phyloP scores from a whole-genome alignment of 1,139 yeast species.

The Yamadazyma triangularis region DNA sequence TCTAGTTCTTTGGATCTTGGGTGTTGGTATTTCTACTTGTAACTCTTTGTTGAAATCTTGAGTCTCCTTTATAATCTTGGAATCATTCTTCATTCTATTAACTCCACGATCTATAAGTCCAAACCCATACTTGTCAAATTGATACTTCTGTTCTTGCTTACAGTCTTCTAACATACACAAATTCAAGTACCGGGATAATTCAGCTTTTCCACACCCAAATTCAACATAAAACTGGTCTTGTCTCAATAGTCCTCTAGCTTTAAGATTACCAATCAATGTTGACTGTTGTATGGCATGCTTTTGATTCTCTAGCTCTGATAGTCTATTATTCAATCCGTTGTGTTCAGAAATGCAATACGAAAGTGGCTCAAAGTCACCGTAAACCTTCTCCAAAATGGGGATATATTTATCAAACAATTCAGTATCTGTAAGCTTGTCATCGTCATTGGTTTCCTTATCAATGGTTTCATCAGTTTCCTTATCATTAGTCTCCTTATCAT shows the following conservation, averaged over 20 bases:
- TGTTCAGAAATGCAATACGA: slow-evolving; percentile 16
- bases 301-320: slow-evolving; percentile 39
- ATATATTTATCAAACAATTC: slow-evolving; percentile 23
- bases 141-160: neutral
- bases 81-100: slow-evolving; percentile 74
- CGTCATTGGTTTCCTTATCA: slow-evolving; percentile 10
- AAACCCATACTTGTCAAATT: slow-evolving; percentile 33
- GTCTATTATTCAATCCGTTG: slow-evolving; percentile 29
- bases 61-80: slow-evolving; percentile 57
- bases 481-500: slow-evolving; percentile 11
- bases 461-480: slow-evolving; percentile 7
- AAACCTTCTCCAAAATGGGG: slow-evolving; percentile 18
- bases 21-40: slow-evolving; percentile 18
- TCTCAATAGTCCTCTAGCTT: slow-evolving; percentile 36
- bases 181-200: slow-evolving; percentile 66
- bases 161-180: slow-evolving; percentile 29
- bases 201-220: slow-evolving; percentile 91
- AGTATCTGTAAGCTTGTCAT: slow-evolving; percentile 10
- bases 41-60: slow-evolving; percentile 15
- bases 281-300: slow-evolving; percentile 85
- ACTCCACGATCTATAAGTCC: slow-evolving; percentile 74
- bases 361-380: slow-evolving; percentile 9
- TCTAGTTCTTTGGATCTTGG: slow-evolving; percentile 46
- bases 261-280: slow-evolving; percentile 69
- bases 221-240: slow-evolving; percentile 50